Evolutionary conservation across 2,329 filamentous ascomycete genomes (phyloP).

Genomic region (Exophiala phaeomuriformis): DNA sequence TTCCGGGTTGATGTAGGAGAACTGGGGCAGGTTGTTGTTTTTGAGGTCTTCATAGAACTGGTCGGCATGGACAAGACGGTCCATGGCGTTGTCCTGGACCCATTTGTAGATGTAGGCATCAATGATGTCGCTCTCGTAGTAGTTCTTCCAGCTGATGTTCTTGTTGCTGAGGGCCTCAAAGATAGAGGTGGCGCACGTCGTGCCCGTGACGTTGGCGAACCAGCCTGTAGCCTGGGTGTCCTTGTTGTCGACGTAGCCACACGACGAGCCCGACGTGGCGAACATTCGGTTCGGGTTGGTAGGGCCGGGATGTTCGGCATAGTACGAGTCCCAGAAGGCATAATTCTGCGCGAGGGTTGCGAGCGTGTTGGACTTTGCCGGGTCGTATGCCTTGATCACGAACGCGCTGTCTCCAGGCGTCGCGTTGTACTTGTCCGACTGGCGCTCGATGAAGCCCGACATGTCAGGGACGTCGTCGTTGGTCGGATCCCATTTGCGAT

Average conservation of each 20-base stretch:
- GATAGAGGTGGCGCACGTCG: constrained; percentile 9
- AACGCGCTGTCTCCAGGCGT: constrained; percentile 17
- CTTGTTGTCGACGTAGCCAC: constrained; percentile 18
- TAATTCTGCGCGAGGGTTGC: constrained; percentile 15
- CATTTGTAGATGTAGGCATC: constrained; percentile 19
- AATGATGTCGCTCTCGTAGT: constrained; percentile 20
- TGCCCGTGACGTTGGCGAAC: constrained; percentile 16
- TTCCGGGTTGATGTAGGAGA: constrained; percentile 46
- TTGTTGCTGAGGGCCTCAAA: constrained; percentile 16
- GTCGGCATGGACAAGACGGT: constrained; percentile 14
- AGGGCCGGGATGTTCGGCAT: constrained; percentile 17
- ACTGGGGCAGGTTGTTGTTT: constrained; percentile 60
- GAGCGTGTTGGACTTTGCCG: constrained; percentile 7
- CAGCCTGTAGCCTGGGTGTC: constrained; percentile 12
- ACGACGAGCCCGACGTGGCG: constrained; percentile 13
- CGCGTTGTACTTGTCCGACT: constrained; percentile 18
- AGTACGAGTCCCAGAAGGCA: constrained; percentile 17
- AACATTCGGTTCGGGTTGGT: constrained; percentile 18
- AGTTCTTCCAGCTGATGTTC: constrained; percentile 21
- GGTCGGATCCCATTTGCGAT: constrained; percentile 19
- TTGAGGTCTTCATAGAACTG: constrained; percentile 62
- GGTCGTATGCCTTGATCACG: constrained; percentile 19
- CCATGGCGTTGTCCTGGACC: constrained; percentile 21
- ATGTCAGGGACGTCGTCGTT: constrained; percentile 14
- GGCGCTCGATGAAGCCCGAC: constrained; percentile 20